Evolutionary conservation across 164 flowering plant species (phyloP).

Genomic region (Macadamia integrifolia): DNA sequence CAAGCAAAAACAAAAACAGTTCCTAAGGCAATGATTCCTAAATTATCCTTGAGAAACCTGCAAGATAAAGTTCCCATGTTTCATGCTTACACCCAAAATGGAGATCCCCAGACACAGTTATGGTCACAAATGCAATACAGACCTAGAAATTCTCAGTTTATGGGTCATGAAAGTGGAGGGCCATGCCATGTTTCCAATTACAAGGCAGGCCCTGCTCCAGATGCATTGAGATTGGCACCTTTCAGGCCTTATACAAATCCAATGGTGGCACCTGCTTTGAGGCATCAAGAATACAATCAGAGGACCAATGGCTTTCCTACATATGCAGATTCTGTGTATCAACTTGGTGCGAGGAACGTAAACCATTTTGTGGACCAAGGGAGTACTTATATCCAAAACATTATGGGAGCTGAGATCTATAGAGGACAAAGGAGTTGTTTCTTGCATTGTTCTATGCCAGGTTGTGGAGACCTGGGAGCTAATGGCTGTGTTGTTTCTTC

Average conservation of each 20-base stretch:
- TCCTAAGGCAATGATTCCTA: constrained; percentile 1
- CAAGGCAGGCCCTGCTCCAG: constrained; percentile 20
- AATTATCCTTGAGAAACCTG: constrained; percentile 10
- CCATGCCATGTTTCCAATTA: constrained; percentile 2
- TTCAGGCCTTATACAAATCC: constrained; percentile 2
- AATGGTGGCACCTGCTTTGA: not conserved
- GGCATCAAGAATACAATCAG: constrained; percentile 2
- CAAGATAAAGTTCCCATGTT: not conserved
- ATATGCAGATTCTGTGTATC: constrained; percentile 1
- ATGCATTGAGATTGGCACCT: constrained; percentile 2
- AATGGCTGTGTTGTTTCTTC: constrained; percentile 15
- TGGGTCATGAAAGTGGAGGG: not conserved
- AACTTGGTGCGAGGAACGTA: constrained; percentile 11
- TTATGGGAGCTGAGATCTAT: not conserved
- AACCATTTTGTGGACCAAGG: not conserved
- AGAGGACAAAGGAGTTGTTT: not conserved
- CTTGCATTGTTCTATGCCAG: constrained; percentile 16
- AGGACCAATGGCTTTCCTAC: constrained; percentile 1
- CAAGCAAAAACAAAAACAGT: no score
- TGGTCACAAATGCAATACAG: constrained; percentile 7
- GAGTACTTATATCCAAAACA: constrained; percentile 5
- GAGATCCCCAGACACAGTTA: not conserved
- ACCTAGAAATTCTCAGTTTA: not conserved
- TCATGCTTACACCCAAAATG: constrained; percentile 2
- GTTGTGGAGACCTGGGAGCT: constrained; percentile 18